These are phyloP conservation scores for Phytophthora podocarpi DNA, from an alignment of 352 stramenopile species.

Conservation along the genomic window DNA sequence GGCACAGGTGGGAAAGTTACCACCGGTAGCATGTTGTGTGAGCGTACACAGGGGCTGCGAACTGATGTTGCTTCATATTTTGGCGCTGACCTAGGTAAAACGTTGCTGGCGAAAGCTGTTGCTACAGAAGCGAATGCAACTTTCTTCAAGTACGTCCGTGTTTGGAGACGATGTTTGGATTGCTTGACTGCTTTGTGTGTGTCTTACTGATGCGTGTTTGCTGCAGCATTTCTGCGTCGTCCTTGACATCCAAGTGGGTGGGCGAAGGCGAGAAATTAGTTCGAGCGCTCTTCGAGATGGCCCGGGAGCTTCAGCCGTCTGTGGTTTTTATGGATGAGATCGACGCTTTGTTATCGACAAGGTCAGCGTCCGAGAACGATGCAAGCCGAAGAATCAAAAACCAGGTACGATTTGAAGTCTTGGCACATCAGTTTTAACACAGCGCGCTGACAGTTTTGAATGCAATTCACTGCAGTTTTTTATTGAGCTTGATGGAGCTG, in stretches of 20 bases:
- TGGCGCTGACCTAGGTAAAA: slow-evolving; percentile 60
- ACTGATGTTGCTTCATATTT: background rate
- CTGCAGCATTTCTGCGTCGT: slow-evolving; percentile 85
- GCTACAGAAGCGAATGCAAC: slow-evolving; percentile 84
- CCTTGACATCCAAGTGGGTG: slow-evolving; percentile 91
- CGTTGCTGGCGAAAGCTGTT: slow-evolving; percentile 81
- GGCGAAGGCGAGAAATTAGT: slow-evolving; percentile 96
- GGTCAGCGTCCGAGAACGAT: slow-evolving; percentile 83
- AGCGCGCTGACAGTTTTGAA: background rate
- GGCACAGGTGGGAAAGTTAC: slow-evolving; percentile 77
- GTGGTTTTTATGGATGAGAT: slow-evolving; percentile 93
- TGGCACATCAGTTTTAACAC: background rate
- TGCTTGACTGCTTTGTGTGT: background rate
- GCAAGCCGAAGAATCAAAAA: slow-evolving; percentile 90
- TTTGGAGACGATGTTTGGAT: background rate
- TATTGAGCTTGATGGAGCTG: slow-evolving; percentile 81
- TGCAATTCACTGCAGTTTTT: slow-evolving; percentile 71
- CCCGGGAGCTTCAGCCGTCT: slow-evolving; percentile 77
- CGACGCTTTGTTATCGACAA: slow-evolving; percentile 80
- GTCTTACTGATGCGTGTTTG: slow-evolving; percentile 8
- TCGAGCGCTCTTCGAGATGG: slow-evolving; percentile 92
- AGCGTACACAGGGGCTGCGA: background rate
- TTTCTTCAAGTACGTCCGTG: slow-evolving; percentile 70
- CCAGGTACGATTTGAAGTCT: slow-evolving; percentile 49
- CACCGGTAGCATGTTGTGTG: no score